These are phyloP conservation scores for Penicillium sp. DNA, from an alignment of 2,329 filamentous ascomycete genomes.

Conservation along the genomic window DNA sequence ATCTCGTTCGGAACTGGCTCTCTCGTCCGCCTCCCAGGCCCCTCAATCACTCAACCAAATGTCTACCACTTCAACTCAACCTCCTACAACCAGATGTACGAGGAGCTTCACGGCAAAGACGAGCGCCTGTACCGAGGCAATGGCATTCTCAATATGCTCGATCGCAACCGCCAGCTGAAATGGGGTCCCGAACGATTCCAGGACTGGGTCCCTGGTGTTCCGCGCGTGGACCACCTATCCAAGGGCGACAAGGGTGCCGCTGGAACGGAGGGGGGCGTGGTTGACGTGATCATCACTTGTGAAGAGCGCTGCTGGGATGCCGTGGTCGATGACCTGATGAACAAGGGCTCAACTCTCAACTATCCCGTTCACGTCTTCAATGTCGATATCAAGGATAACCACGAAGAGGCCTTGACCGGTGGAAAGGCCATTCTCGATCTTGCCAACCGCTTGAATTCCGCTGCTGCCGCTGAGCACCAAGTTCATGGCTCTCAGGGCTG, in stretches of 20 bases:
- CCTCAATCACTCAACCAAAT: conserved; percentile 88
- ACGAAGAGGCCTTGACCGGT: conserved; percentile 90
- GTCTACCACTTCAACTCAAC: conserved; percentile 98
- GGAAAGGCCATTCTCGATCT: conserved; percentile 91
- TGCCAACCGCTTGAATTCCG: conserved; percentile 79
- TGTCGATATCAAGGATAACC: conserved; percentile 97
- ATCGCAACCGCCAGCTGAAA: conserved; percentile 87
- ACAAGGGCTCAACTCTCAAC: conserved; percentile 82
- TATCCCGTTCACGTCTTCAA: conserved; percentile 97
- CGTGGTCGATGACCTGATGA: conserved; percentile 89
- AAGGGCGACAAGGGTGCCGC: conserved; percentile 72
- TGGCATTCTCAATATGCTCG: conserved; percentile 92
- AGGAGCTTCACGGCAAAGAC: conserved; percentile 85
- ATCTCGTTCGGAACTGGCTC: conserved; percentile 98
- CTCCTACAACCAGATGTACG: conserved; percentile 92
- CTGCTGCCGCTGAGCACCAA: conserved; percentile 74
- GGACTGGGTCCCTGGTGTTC: conserved; percentile 89
- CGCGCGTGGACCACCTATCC: conserved; percentile 70
- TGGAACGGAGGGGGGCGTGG: conserved; percentile 84
- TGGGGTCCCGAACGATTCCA: conserved; percentile 97
- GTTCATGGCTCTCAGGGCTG: conserved; percentile 65
- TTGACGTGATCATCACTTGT: conserved; percentile 94
- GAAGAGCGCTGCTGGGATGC: conserved; percentile 99
- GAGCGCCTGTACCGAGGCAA: conserved; percentile 85
- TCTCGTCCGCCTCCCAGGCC: conserved; percentile 87